A percentile compares a stretch with the other conserved stretches of the same genome.
phyloP scores from a whole-genome alignment of 2,329 filamentous ascomycete genomes.

The Teratosphaeria nubilosa region DNA sequence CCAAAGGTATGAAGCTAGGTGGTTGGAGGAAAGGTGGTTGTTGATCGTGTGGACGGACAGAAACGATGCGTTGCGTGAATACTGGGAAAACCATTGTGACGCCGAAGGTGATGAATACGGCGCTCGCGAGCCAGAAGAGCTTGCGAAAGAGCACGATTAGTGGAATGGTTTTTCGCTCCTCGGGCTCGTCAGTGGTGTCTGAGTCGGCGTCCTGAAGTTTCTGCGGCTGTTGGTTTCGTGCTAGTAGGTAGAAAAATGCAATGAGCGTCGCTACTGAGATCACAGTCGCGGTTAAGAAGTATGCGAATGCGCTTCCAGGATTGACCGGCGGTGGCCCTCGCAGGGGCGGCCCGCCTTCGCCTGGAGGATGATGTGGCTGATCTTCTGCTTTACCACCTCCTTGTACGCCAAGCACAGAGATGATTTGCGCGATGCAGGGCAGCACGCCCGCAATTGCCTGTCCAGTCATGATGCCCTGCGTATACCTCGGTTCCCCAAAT shows the following conservation, averaged over 20 bases:
- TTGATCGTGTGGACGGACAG: slow-evolving; percentile 29
- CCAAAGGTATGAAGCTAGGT: slow-evolving; percentile 70
- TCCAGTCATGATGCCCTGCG: slow-evolving; percentile 90
- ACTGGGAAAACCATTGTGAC: slow-evolving; percentile 94
- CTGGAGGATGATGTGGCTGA: background rate
- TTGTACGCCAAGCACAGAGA: slow-evolving; percentile 61
- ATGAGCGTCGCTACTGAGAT: slow-evolving; percentile 62
- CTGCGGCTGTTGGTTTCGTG: slow-evolving; percentile 20
- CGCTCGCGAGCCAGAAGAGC: slow-evolving; percentile 65
- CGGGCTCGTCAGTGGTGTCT: slow-evolving; percentile 6
- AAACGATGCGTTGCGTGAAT: slow-evolving; percentile 54
- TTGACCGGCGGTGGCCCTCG: slow-evolving; percentile 33
- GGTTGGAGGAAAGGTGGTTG: slow-evolving; percentile 56
- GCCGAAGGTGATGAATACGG: slow-evolving; percentile 70
- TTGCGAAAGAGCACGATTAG: slow-evolving; percentile 63
- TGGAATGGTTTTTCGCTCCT: slow-evolving; percentile 42
- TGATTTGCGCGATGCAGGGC: slow-evolving; percentile 76
- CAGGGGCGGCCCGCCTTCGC: slow-evolving; percentile 5
- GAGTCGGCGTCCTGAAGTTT: slow-evolving; percentile 6
- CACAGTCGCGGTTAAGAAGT: slow-evolving; percentile 77
- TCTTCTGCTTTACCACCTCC: slow-evolving; percentile 10
- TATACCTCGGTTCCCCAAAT: slow-evolving; percentile 80
- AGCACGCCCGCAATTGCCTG: slow-evolving; percentile 88
- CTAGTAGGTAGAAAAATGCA: slow-evolving; percentile 64
- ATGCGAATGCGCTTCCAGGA: slow-evolving; percentile 69